Conservation (phyloP, 345 rosid genomes). For the Gossypium thurberi region DNA sequence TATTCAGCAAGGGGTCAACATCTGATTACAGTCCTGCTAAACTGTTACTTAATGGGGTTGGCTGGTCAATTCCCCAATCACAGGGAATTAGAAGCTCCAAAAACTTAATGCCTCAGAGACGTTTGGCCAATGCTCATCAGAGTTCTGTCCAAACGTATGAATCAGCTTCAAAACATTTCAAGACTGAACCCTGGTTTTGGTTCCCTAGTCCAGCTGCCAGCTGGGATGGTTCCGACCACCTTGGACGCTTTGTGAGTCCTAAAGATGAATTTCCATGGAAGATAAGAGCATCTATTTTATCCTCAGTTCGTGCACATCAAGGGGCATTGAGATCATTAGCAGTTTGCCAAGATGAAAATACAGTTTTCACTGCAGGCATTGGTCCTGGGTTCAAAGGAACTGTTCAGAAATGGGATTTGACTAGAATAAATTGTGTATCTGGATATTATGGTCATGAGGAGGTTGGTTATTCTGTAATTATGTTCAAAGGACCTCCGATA, state of each 20-base stretch:
- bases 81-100: conserved; percentile 53
- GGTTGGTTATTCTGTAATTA: conserved; percentile 42
- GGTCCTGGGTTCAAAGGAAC: conserved; percentile 93
- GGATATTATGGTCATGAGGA: conserved; percentile 95
- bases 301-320: conserved; percentile 74
- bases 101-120: conserved; percentile 49
- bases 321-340: conserved; percentile 83
- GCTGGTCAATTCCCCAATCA: conserved; percentile 71
- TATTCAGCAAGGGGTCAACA: conserved; percentile 33
- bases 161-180: conserved; percentile 40
- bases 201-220: conserved; percentile 77
- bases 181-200: conserved; percentile 84
- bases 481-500: background rate
- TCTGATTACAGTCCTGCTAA: conserved; percentile 69
- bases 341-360: conserved; percentile 73
- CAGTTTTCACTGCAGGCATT: conserved; percentile 79
- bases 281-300: conserved; percentile 67
- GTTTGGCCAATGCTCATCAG: conserved; percentile 26
- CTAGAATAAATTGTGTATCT: conserved; percentile 64
- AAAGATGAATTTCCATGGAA: conserved; percentile 93
- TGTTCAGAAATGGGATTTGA: conserved; percentile 87
- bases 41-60: conserved; percentile 73
- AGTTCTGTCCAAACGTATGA: conserved; percentile 30
- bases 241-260: conserved; percentile 59
- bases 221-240: conserved; percentile 82